phyloP scores from a whole-genome alignment of 345 rosid species.

The Erodium maritimum region DNA sequence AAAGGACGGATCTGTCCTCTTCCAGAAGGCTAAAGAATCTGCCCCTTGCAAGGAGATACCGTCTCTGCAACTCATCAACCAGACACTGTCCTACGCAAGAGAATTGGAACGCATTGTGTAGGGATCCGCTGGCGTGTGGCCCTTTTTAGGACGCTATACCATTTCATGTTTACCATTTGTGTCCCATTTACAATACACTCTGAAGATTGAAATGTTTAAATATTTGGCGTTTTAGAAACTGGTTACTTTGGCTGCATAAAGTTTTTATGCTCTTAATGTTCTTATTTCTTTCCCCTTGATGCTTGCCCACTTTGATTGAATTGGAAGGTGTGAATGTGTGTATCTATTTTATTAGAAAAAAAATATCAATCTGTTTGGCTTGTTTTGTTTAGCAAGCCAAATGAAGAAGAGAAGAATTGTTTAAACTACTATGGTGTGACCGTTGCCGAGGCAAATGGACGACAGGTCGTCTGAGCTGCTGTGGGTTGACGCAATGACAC shows the following conservation, averaged over 20 bases:
- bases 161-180: neutral
- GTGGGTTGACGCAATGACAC: no score
- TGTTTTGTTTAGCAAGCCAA: no score
- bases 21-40: slow-evolving; percentile 92
- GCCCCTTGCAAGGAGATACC: slow-evolving; percentile 94
- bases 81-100: slow-evolving; percentile 90
- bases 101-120: slow-evolving; percentile 97
- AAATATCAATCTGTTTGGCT: no score
- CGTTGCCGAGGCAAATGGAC: no score
- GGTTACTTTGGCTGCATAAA: neutral
- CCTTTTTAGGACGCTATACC: neutral
- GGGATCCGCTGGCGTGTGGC: neutral
- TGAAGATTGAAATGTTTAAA: neutral
- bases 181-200: neutral
- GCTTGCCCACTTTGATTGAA: no score
- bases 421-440: no score
- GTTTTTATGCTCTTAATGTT: neutral
- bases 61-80: slow-evolving; percentile 90
- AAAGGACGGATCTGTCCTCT: slow-evolving; percentile 52
- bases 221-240: neutral
- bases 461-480: no score
- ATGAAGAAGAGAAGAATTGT: no score
- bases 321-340: neutral
- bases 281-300: neutral
- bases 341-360: no score